phyloP scores from a whole-genome alignment of 805 yeast species.

The Komagataella pastoris region DNA sequence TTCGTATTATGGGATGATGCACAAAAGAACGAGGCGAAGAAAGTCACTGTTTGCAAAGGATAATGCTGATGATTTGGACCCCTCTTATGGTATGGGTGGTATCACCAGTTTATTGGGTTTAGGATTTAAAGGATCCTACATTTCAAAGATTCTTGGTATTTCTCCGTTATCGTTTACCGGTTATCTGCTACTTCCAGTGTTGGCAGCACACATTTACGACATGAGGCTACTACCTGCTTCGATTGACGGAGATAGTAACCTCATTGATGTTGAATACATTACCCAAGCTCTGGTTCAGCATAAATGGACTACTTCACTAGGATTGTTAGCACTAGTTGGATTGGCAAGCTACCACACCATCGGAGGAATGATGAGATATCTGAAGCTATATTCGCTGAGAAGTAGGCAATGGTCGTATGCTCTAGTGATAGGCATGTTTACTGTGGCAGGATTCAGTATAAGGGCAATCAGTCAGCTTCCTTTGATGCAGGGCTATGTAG shows the following conservation, averaged over 20 bases:
- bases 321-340: conserved; percentile 21
- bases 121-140: conserved; percentile 34
- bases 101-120: conserved; percentile 39
- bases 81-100: conserved; percentile 52
- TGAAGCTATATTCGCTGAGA: conserved; percentile 22
- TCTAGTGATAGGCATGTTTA: conserved; percentile 21
- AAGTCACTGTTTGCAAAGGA: conserved; percentile 3
- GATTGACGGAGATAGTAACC: conserved; percentile 53
- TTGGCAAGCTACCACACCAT: conserved; percentile 37
- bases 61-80: conserved; percentile 8
- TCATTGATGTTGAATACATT: conserved; percentile 38
- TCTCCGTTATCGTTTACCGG: conserved; percentile 54
- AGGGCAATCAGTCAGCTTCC: conserved; percentile 10
- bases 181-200: conserved; percentile 30
- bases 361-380: conserved; percentile 37
- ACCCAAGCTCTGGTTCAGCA: conserved; percentile 19
- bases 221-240: conserved; percentile 35
- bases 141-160: conserved; percentile 29
- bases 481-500: conserved; percentile 11
- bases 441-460: conserved; percentile 24
- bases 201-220: conserved; percentile 31
- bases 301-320: conserved; percentile 10
- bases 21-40: conserved; percentile 4
- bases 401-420: conserved; percentile 32
- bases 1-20: conserved; percentile 11